phyloP scores from a whole-genome alignment of 202 grass and related monocot genomes.

The Dendrocalamus latiflorus region DNA sequence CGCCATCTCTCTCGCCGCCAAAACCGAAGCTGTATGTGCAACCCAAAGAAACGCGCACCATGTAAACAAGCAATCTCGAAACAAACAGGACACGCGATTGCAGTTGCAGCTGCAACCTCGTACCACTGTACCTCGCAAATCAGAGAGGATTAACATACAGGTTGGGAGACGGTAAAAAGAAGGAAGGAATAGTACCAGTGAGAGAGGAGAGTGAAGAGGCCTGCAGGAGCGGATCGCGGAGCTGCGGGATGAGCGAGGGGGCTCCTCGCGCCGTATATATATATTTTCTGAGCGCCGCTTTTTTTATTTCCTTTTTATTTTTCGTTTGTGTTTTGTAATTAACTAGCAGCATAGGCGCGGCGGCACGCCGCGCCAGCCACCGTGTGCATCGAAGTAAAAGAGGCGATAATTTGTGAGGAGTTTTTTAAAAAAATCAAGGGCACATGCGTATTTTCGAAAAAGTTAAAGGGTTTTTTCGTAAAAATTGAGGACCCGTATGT shows the following conservation, averaged over 20 bases:
- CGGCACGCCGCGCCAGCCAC: no score
- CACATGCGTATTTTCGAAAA: no score
- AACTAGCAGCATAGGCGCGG: no score
- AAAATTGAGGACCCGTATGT: no score
- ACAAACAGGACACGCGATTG: not conserved
- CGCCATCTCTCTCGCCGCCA: not conserved
- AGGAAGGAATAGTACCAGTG: not conserved
- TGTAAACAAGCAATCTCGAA: not conserved
- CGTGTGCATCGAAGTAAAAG: no score
- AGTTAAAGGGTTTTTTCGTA: no score
- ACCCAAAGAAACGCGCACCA: not conserved
- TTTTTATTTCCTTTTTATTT: no score
- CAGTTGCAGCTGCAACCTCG: not conserved
- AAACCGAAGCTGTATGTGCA: not conserved
- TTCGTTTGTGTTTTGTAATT: no score
- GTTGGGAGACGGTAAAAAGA: no score
- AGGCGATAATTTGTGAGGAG: no score
- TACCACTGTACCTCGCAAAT: not conserved
- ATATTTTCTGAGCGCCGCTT: no score
- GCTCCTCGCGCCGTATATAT: not conserved
- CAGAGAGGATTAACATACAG: not conserved
- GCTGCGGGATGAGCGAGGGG: not conserved
- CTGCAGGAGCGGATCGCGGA: conserved; percentile 5
- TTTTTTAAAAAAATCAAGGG: no score
- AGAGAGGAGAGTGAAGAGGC: not conserved